These are phyloP conservation scores for Annona cherimola DNA, from an alignment of 164 flowering plant species.

Conservation along the genomic window DNA sequence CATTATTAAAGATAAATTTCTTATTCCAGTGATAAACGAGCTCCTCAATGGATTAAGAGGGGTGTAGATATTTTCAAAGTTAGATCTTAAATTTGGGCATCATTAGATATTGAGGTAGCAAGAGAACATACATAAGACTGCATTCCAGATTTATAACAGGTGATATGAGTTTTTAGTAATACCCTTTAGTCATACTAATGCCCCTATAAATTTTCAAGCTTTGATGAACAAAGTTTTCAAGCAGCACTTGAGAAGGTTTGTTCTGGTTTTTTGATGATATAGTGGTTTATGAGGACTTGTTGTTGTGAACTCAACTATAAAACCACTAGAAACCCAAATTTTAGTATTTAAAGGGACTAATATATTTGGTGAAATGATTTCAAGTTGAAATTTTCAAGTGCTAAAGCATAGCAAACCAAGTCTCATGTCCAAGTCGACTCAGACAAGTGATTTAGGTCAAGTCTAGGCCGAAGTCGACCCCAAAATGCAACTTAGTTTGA, in stretches of 20 bases:
- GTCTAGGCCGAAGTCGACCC: too few species aligned
- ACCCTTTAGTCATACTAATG: neutral
- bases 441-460: too few species aligned
- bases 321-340: too few species aligned
- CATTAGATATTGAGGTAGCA: neutral
- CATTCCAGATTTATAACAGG: neutral
- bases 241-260: too few species aligned
- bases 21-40: neutral
- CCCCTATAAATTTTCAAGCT: neutral
- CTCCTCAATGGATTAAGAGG: neutral
- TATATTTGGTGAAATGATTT: too few species aligned
- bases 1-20: neutral
- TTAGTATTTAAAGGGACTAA: too few species aligned
- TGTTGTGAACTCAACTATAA: too few species aligned
- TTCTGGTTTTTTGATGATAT: too few species aligned
- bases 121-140: neutral
- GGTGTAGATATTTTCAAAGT: neutral
- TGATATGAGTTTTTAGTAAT: neutral
- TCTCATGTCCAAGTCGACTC: too few species aligned
- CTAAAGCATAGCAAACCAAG: too few species aligned
- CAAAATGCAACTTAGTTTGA: too few species aligned
- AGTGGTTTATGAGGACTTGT: neutral
- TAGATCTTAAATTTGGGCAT: neutral
- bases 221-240: neutral
- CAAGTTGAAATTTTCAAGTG: too few species aligned